Conservation (phyloP, 1,284 basidiomycete genomes). For the Tilletia walkeri region DNA sequence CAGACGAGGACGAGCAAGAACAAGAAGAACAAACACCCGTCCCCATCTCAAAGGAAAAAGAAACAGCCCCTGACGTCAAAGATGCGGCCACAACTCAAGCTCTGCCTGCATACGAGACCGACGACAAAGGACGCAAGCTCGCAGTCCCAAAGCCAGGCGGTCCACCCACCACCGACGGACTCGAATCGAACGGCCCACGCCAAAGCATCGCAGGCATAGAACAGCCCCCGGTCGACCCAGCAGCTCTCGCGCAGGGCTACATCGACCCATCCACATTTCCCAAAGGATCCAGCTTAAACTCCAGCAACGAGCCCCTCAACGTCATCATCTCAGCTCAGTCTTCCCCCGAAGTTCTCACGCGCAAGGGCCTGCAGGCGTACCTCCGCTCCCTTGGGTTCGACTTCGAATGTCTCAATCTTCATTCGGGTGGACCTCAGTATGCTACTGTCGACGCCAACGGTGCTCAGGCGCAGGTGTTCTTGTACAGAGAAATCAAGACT, state of each 20-base stretch:
- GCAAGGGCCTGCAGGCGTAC: conserved; percentile 27
- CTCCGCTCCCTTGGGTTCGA: conserved; percentile 26
- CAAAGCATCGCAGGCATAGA: background rate
- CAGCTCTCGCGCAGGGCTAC: background rate
- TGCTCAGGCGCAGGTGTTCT: conserved; percentile 34
- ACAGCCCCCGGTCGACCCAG: background rate
- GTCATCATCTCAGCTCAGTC: conserved; percentile 23
- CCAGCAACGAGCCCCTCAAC: conserved; percentile 2
- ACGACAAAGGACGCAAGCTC: background rate
- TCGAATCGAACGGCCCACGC: background rate
- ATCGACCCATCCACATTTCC: background rate
- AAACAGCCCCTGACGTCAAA: too few species aligned
- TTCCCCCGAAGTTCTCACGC: conserved; percentile 24
- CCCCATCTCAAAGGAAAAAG: background rate
- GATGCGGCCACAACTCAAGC: background rate
- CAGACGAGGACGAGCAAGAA: background rate
- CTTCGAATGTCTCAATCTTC: conserved; percentile 28
- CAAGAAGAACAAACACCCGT: too few species aligned
- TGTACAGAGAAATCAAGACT: conserved; percentile 43
- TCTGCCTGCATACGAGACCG: background rate
- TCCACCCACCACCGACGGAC: background rate
- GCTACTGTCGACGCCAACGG: conserved; percentile 37
- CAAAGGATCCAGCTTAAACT: background rate
- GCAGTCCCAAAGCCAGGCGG: background rate
- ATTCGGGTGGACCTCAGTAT: conserved; percentile 32